A percentile compares a stretch with the other conserved stretches of the same genome.
Conservation (phyloP, 164 flowering plant genomes). For the Stephania yunnanensis region DNA sequence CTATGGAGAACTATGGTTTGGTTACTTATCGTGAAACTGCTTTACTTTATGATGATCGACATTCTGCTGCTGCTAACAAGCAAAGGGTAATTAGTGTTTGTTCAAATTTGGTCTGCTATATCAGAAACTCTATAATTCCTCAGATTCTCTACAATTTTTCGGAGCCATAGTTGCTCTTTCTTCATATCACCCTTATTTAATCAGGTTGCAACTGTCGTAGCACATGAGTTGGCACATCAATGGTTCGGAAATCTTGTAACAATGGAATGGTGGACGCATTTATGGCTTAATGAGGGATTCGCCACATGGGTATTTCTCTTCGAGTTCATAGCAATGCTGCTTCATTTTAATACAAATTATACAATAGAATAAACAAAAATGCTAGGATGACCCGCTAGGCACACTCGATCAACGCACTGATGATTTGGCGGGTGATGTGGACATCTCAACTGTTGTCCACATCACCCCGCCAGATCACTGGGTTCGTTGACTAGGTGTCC, state of each 20-base stretch:
- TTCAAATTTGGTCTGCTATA: neutral
- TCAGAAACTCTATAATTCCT: neutral
- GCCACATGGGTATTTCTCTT: constrained; percentile 82
- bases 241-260: constrained; percentile 99
- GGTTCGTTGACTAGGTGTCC: no score
- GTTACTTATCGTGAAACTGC: constrained; percentile 93
- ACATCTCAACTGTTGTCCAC: no score
- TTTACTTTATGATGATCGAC: constrained; percentile 81
- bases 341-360: neutral
- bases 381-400: no score
- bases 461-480: no score
- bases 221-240: constrained; percentile 97
- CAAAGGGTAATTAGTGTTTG: constrained; percentile 53
- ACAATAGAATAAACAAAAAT: neutral
- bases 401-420: no score
- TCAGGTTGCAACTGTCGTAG: constrained; percentile 85
- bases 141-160: neutral
- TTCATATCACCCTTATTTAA: constrained; percentile 8
- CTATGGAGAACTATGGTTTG: constrained; percentile 98
- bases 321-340: neutral
- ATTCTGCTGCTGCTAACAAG: constrained; percentile 90
- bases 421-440: no score
- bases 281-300: constrained; percentile 98
- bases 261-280: constrained; percentile 99
- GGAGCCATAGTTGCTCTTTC: neutral